Evolutionary conservation across 2,329 filamentous ascomycete species (phyloP), one percentile per base, ranked within the genome.

Genomic region (Neofusicoccum ribis): DNA sequence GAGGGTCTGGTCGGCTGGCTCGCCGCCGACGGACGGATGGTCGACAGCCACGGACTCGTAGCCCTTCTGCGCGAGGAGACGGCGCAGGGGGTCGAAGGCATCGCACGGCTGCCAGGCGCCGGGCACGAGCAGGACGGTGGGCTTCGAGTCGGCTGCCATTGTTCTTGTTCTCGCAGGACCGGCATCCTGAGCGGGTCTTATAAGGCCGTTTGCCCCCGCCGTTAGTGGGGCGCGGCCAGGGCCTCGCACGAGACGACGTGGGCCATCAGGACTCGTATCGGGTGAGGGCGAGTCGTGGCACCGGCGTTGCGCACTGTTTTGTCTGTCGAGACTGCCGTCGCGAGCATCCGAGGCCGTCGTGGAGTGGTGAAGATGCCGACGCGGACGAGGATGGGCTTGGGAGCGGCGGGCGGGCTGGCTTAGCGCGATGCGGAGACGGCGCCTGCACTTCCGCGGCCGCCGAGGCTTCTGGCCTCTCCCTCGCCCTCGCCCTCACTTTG

Each of bases 1-100:
- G 50, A 64, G 36, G 6, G 61, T 64, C 17, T 54, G 49, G 49
- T 52, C 44, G 1, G 41, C 49, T 9, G 61, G 50, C 15, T 64
- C 50, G 41, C 49, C 31, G 49, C 61, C 61, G 15, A 64, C 50
- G 8, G 61, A 64, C 5, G 61, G 61, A 47, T 64, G 61, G 50
- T 64, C 61, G 17, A 64, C 61, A 15, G 61, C 61, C 2, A 54
- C 37, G 20, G 61, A 54, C 17, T 46, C 39, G 31, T 64, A 64
- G 41, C 61, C 61, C 39, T 37, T 64, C 50, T 56, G 31, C 9
- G 14, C 15, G 15, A 64, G 43, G 27, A 47, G 20, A 9, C 23
- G 46, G 34, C 61, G 41, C 17, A 64, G 41, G 4, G 61, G 61
- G n/a, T 15, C 50, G 31, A 64, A 64, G 50, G 49, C 50, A 36